These are phyloP conservation scores for Phylloporus sp. DNA, from an alignment of 768 basidiomycete genomes.

Conservation along the genomic window DNA sequence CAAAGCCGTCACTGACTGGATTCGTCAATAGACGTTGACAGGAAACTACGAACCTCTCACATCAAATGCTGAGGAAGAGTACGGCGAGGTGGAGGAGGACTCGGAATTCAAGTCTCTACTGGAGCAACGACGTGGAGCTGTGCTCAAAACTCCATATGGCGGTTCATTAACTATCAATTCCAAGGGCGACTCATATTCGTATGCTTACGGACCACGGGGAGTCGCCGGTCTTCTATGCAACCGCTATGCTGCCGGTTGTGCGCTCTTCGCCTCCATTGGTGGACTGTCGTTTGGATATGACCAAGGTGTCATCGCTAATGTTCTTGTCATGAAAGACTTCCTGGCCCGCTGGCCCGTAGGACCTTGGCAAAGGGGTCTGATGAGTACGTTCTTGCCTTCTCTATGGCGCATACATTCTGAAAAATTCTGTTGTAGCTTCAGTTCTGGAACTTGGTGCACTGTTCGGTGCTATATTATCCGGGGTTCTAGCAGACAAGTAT, in stretches of 20 bases:
- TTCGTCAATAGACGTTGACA: constrained; percentile 2
- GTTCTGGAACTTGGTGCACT: constrained; percentile 75
- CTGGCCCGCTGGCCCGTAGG: constrained; percentile 62
- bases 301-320: constrained; percentile 83
- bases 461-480: constrained; percentile 66
- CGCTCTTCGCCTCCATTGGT: constrained; percentile 72
- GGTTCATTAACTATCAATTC: constrained; percentile 24
- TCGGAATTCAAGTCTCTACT: constrained; percentile 17
- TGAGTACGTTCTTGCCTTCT: constrained; percentile 51
- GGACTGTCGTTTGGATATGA: constrained; percentile 81
- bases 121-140: constrained; percentile 13
- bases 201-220: constrained; percentile 72
- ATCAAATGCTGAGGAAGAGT: constrained; percentile 10
- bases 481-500: constrained; percentile 62
- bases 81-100: constrained; percentile 7
- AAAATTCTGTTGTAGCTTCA: constrained; percentile 48
- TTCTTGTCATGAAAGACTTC: constrained; percentile 81
- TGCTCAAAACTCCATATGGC: constrained; percentile 24
- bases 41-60: constrained; percentile 15
- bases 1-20: not conserved
- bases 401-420: not conserved
- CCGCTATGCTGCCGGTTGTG: constrained; percentile 61
- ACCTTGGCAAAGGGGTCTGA: constrained; percentile 68
- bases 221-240: constrained; percentile 61
- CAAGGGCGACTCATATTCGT: constrained; percentile 45